Evolutionary conservation across 2,329 filamentous ascomycete species (phyloP), one percentile per base, ranked within the genome.

Genomic region (Calonectria ilicicola): DNA sequence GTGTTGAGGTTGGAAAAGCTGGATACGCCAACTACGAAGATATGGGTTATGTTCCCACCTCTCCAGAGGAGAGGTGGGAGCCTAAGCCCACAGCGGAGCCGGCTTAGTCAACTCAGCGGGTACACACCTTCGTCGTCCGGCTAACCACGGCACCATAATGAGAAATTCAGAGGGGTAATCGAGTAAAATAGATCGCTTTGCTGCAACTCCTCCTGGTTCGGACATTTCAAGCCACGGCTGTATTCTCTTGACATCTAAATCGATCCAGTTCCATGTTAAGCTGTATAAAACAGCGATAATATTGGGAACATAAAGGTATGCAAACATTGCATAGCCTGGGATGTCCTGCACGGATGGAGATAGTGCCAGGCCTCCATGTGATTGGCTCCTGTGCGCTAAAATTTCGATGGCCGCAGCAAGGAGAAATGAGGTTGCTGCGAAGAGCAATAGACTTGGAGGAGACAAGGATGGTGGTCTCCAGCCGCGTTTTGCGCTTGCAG

Each of bases 221-320:
- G 66, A 69, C 44, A 69, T 44, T 26, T 69, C 66, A 21, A 69
- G 15, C 66, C 66, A 69, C 3, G 66, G 66, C 42, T 69, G 66
- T 29, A 69, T 69, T 15, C 66, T 62, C 26, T 69, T 69, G 3
- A 63, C 27, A 23, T 69, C 66, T 17, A 69, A 49, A 15, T 69
- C 66, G 27, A 69, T 53, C 66, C 66, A 69, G 23, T 17, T 64
- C 66, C 66, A 69, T 12, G 44, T 10, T 23, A 69, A 46, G 17
- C 66, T 69, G 21, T 63, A 69, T 5, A 53, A 5, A 38, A 69
- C 66, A 27, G 66, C 66, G 17, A 69, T 35, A 21, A 69, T 53
- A 14, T 32, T 69, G 29, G 66, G 66, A 32, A 63, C 38, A 19
- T 69, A 69, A 10, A 69, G 66, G 29, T 58, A 58, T 7, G 29